These are phyloP conservation scores for Cyclostephanos tholiformis DNA, from an alignment of 108 stramenopile species.

Conservation along the genomic window DNA sequence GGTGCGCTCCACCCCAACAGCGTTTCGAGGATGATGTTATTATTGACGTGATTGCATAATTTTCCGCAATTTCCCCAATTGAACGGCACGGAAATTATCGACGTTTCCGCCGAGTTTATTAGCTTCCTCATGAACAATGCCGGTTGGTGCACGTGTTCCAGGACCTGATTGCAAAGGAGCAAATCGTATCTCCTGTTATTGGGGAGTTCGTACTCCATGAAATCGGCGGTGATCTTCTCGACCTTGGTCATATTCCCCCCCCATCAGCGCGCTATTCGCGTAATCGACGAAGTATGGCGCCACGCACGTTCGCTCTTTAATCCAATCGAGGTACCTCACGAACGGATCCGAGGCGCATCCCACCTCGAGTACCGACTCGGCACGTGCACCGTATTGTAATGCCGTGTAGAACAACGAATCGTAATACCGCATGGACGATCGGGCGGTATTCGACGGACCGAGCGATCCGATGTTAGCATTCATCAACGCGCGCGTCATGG, in stretches of 20 bases:
- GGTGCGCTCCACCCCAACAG: constrained; percentile 25
- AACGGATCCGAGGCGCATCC: constrained; percentile 41
- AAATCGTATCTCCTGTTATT: constrained; percentile 34
- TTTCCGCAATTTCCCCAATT: constrained; percentile 35
- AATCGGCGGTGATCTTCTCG: constrained; percentile 30
- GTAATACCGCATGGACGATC: constrained; percentile 23
- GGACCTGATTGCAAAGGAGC: constrained; percentile 32
- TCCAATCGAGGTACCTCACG: constrained; percentile 28
- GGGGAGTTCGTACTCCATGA: constrained; percentile 37
- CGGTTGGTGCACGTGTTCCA: constrained; percentile 39
- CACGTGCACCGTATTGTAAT: constrained; percentile 28
- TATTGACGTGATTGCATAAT: constrained; percentile 23
- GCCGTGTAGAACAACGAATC: constrained; percentile 32
- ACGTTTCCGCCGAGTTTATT: constrained; percentile 24
- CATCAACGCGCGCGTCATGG: not conserved
- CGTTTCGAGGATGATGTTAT: constrained; percentile 21
- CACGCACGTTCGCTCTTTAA: constrained; percentile 33
- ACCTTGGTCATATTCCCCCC: constrained; percentile 10
- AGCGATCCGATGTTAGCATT: constrained; percentile 23
- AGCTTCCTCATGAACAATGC: constrained; percentile 40
- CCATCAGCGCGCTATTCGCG: constrained; percentile 8
- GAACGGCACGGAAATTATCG: constrained; percentile 36
- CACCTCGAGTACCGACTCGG: constrained; percentile 31
- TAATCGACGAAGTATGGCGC: constrained; percentile 41
- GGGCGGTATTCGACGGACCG: constrained; percentile 14